Percentiles rank a stretch among this genome's conserved stretches.
Evolutionary conservation across 345 rosid species (phyloP).

Genomic region (Salix purpurea): DNA sequence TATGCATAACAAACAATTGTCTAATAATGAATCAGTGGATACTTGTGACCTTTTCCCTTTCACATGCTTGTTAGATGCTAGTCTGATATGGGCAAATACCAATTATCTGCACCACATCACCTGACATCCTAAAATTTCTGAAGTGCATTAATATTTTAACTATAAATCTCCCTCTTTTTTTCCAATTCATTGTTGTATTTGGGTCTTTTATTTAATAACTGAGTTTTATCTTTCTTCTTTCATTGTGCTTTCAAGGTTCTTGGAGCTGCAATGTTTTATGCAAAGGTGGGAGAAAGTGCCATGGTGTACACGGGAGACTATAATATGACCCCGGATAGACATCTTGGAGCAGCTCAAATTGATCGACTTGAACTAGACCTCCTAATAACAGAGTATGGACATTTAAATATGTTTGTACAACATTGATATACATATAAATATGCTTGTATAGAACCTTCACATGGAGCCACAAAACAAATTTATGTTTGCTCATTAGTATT

Average conservation of each 20-base stretch:
- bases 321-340: conserved; percentile 98
- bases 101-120: neutral
- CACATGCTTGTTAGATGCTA: neutral
- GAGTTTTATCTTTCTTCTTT: conserved; percentile 1
- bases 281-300: conserved; percentile 80
- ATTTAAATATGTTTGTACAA: neutral
- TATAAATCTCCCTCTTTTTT: neutral
- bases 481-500: neutral
- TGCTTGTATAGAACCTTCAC: neutral
- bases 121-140: neutral
- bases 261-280: conserved; percentile 99
- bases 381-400: conserved; percentile 81
- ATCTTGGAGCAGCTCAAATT: conserved; percentile 96
- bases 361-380: conserved; percentile 79
- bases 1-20: neutral
- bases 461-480: too few relatives aligned
- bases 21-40: neutral
- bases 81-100: neutral
- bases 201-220: neutral
- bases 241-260: conserved; percentile 50
- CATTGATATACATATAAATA: neutral
- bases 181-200: neutral
- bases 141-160: neutral
- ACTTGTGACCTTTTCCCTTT: neutral
- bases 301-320: conserved; percentile 95